Conservation (phyloP, 2,329 filamentous ascomycete species). For the Pseudocercospora macadamiae region DNA sequence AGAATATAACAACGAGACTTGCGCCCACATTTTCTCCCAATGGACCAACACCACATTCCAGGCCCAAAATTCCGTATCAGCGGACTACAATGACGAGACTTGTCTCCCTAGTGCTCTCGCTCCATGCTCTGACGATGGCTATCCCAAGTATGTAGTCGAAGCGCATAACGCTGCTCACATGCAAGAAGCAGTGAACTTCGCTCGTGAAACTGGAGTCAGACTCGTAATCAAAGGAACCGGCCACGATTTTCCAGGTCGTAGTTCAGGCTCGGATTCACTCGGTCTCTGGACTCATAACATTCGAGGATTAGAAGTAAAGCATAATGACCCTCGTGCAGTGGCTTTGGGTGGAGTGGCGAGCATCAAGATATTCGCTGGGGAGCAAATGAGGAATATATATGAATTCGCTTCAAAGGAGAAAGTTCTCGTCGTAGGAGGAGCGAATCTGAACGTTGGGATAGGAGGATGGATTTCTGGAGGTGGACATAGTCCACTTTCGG, state of each 20-base stretch:
- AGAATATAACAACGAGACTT: conserved; percentile 14
- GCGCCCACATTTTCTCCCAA: conserved; percentile 1
- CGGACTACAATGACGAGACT: conserved; percentile 21
- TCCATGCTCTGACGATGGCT: conserved; percentile 12
- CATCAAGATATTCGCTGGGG: conserved; percentile 17
- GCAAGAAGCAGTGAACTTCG: conserved; percentile 44
- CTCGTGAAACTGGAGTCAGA: conserved; percentile 22
- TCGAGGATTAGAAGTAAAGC: conserved; percentile 48
- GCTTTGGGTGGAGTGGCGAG: conserved; percentile 9
- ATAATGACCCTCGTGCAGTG: conserved; percentile 12
- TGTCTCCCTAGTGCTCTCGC: conserved; percentile 13
- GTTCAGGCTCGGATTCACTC: conserved; percentile 62
- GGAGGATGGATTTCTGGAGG: conserved; percentile 23
- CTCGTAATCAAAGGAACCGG: conserved; percentile 11
- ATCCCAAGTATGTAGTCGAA: conserved; percentile 17
- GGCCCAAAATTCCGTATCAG: conserved; percentile 5
- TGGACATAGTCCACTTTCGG: conserved; percentile 23
- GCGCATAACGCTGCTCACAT: conserved; percentile 17
- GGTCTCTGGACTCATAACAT: conserved; percentile 61
- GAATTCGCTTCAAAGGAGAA: conserved; percentile 11
- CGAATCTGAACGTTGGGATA: conserved; percentile 10
- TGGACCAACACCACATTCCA: conserved; percentile 19
- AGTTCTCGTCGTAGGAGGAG: conserved; percentile 15
- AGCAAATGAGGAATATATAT: conserved; percentile 11
- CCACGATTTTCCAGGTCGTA: conserved; percentile 53